Evolutionary conservation across 208 protist species (phyloP).

Genomic region (Leishmania guyanensis): DNA sequence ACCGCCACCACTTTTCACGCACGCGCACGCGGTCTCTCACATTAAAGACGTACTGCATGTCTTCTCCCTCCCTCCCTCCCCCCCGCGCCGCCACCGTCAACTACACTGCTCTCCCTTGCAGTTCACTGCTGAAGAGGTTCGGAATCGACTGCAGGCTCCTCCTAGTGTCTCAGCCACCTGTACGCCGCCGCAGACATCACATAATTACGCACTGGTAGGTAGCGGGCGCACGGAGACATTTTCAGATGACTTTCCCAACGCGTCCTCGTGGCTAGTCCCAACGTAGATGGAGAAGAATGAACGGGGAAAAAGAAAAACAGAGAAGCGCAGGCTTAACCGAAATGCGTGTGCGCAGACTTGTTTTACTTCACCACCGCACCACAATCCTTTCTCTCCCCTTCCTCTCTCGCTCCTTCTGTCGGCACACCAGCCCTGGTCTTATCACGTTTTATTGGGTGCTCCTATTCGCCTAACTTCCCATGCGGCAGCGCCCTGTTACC

Average conservation of each 20-base stretch:
- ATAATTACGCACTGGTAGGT: background rate
- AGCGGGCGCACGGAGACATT: background rate
- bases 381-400: background rate
- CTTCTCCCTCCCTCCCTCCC: background rate
- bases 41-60: background rate
- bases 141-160: background rate
- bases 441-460: background rate
- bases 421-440: background rate
- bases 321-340: background rate
- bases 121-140: background rate
- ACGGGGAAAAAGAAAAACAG: background rate
- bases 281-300: background rate
- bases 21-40: background rate
- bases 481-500: background rate
- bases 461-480: background rate
- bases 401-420: background rate
- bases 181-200: background rate
- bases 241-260: background rate
- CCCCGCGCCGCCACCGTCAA: background rate
- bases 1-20: background rate
- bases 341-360: background rate
- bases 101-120: background rate
- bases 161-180: background rate
- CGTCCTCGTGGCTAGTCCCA: background rate
- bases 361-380: background rate